Base-by-base conservation (phyloP, 1,284 basidiomycete genomes). In the Baeospora myosura region DNA sequence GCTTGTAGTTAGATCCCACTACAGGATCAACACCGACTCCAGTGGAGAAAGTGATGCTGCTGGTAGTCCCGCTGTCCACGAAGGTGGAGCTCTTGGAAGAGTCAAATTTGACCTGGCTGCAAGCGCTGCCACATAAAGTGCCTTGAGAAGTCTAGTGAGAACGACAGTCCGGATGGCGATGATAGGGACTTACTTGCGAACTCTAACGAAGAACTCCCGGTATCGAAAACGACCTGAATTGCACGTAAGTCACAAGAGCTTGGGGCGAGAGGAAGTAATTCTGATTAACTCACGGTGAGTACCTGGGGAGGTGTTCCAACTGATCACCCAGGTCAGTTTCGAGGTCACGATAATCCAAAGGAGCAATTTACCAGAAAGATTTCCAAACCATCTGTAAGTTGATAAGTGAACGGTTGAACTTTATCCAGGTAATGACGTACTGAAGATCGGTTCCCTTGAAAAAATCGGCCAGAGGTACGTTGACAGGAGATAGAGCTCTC, bases 21-120 rank as follows among this genome's bases (percentile, higher is more conserved):
- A 76, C 72, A 6, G 76, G 75, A 49, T 74, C 71, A 3, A 78
- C 74, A 21, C 74, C 72, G 29, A 73, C 72, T 14, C 75, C 74
- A 1, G 75, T 77, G 8, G 62, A 60, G 51, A 79, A 77, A 7
- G 63, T 66, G 41, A 74, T 68, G 14, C 61, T 63, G 30, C 49
- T 57, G 2, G 59, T 63, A 16, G 56, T 54, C 30, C 65, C 63
- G 5, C 61, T 62, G 49, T 70, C 66, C 14, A 69, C 59, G 46
- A 71, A 78, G 0, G 74, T 76, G 5, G 69, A 69, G 47, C 72
- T 74, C 50, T 65, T 63, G 1, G 61, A 57, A 0, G 67, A 50
- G 51, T 76, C 61, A 49, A 77, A 77, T 46, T 69, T 59, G 46
- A 62, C 53, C 50, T 74, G 69, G 36, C 64, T 63, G 50, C 74